Base-by-base conservation (phyloP, 2,329 filamentous ascomycete species). In the Xylariaceae sp. region DNA sequence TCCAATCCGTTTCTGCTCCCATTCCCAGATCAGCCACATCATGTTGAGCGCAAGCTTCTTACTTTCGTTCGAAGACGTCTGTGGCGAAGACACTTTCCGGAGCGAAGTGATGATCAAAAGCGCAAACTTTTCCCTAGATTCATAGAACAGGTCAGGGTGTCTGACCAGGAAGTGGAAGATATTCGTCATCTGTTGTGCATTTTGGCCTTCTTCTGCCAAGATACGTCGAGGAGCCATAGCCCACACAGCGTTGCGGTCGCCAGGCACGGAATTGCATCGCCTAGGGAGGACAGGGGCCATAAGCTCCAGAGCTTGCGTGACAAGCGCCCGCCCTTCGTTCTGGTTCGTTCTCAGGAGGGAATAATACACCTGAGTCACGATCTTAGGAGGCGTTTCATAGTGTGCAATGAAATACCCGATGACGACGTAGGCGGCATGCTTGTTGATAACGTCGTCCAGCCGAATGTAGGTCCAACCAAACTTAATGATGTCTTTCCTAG, bases 381-480 rank as follows among this genome's bases (percentile, higher is more conserved):
- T 97, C 81, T 97, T 99, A 10, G 90, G 83, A 0, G 94, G 95
- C 0, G 94, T 97, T 68, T 99, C 95, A 71, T 96, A 99, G 64
- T 95, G 89, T 0, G 91, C 90, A 68, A 99, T 97, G 77, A 99
- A 99, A 74, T 97, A 99, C 2, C 90, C 92, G 62, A 99, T 95
- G 4, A 99, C 86, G 4, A 97, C 93, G 69, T 99, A 99, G 2
- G 94, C 92, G 0, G 93, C 94, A 73, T 97, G 94, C 74, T 99
- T 99, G 79, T 97, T 99, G 78, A 99, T 96, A 59, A 96, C 90
- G 73, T 99, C 94, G 70, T 99, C 95, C n/a, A 99, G 83, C 23
- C 90, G 86, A 69, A 99, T 99, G 71, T 96, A 97, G 15, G 92
- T 96, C 94, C 94, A 99, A 2, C 92, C 92, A 74, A 97, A 99